phyloP scores from a whole-genome alignment of 2,329 filamentous ascomycete species.

The Diplodia mutila region DNA sequence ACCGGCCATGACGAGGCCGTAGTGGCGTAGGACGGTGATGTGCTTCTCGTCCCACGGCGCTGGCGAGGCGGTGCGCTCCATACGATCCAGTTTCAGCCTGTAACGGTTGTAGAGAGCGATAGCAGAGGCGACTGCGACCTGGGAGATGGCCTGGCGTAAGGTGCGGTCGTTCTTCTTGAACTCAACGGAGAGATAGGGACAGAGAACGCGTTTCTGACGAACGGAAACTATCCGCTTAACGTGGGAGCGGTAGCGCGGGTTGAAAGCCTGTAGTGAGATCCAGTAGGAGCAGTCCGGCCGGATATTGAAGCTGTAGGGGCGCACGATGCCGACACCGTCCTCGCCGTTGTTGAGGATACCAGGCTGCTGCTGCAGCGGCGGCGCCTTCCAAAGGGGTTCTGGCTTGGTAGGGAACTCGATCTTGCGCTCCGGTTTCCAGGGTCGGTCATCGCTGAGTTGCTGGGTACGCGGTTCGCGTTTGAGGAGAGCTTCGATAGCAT shows the following conservation, averaged over 20 bases:
- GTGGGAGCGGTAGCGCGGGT: neutral
- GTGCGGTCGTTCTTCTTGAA: slow-evolving; percentile 10
- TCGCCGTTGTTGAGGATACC: no score
- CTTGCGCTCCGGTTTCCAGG: no score
- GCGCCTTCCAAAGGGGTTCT: no score
- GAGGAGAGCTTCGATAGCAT: no score
- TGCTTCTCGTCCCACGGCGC: neutral
- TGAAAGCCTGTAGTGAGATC: neutral
- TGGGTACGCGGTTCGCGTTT: no score
- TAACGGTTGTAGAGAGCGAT: slow-evolving; percentile 15
- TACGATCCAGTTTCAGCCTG: neutral
- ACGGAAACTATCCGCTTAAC: neutral
- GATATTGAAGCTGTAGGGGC: neutral
- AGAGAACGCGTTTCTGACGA: neutral
- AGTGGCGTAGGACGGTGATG: neutral
- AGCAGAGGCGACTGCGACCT: neutral
- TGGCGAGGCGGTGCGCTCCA: neutral
- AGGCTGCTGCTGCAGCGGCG: no score
- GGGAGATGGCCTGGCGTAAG: neutral
- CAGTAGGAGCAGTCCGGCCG: slow-evolving; percentile 2
- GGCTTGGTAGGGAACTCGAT: no score
- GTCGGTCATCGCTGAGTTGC: no score
- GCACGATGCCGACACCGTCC: no score
- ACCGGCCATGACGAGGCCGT: neutral
- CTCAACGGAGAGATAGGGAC: slow-evolving; percentile 3